phyloP scores from a whole-genome alignment of 176 grass and related monocot species.

The Oropetium thomaeum region DNA sequence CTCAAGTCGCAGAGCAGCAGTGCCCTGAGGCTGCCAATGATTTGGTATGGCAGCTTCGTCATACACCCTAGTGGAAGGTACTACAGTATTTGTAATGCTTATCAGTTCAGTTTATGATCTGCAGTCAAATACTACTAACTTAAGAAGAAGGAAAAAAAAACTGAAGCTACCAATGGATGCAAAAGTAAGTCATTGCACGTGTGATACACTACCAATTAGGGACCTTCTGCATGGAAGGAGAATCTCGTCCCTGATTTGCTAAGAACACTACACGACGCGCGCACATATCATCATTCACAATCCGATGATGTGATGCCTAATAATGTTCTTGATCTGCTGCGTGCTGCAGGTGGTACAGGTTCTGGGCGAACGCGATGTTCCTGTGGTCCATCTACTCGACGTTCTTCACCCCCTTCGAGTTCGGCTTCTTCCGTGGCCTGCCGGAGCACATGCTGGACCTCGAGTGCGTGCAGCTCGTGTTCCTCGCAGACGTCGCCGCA shows the following conservation, averaged over 20 bases:
- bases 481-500: conserved; percentile 68
- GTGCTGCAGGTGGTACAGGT: conserved; percentile 55
- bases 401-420: conserved; percentile 89
- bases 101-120: conserved; percentile 6
- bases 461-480: conserved; percentile 76
- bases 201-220: conserved; percentile 18
- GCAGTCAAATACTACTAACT: not conserved
- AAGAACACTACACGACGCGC: too few relatives aligned
- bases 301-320: not conserved
- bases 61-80: conserved; percentile 94
- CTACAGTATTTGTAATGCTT: not conserved
- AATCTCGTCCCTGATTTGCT: not conserved
- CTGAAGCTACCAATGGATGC: conserved; percentile 10
- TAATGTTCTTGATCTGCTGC: not conserved
- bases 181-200: not conserved
- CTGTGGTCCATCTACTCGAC: conserved; percentile 82
- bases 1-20: conserved; percentile 49
- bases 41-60: conserved; percentile 53
- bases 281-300: not conserved
- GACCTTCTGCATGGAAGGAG: conserved; percentile 10
- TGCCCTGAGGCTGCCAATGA: conserved; percentile 37
- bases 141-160: too few relatives aligned
- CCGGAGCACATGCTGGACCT: conserved; percentile 58
- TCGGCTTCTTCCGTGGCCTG: conserved; percentile 76
- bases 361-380: conserved; percentile 67